These are phyloP conservation scores for Cyberlindnera xylosilytica DNA, from an alignment of 805 yeast genomes.

Conservation along the genomic window DNA sequence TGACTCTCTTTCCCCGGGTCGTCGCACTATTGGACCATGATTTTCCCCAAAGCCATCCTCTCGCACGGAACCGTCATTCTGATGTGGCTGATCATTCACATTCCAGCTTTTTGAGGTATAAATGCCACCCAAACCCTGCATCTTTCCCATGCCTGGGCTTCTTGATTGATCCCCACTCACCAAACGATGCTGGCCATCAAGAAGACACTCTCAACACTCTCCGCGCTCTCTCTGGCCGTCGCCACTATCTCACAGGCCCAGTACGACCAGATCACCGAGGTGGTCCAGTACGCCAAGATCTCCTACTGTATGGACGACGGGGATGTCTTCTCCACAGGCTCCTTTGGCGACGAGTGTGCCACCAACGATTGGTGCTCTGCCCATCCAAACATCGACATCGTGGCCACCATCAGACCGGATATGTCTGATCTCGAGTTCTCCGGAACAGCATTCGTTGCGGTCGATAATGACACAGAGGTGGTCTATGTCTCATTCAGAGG, in stretches of 20 bases:
- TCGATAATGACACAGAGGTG: conserved; percentile 41
- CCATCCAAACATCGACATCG: conserved; percentile 4
- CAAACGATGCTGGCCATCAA: too few relatives aligned
- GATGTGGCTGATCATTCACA: too few relatives aligned
- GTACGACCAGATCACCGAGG: conserved; percentile 7
- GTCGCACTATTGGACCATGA: too few relatives aligned
- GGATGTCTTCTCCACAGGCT: conserved; percentile 7
- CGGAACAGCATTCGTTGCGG: conserved; percentile 55
- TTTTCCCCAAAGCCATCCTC: too few relatives aligned
- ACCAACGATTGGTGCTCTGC: not conserved
- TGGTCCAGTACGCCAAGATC: conserved; percentile 17
- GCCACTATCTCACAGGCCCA: conserved; percentile 9
- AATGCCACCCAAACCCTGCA: too few relatives aligned
- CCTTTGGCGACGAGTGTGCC: conserved; percentile 14
- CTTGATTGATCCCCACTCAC: too few relatives aligned
- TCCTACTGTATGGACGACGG: conserved; percentile 18
- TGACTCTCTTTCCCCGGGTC: too few relatives aligned
- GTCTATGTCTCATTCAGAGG: conserved; percentile 61
- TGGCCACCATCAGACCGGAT: conserved; percentile 15
- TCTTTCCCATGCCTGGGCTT: too few relatives aligned
- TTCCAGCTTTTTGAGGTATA: too few relatives aligned
- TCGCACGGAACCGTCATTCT: too few relatives aligned
- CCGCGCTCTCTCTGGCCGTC: too few relatives aligned
- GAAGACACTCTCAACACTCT: too few relatives aligned
- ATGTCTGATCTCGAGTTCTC: conserved; percentile 35